These are phyloP conservation scores for Cyberlindnera maritima DNA, from an alignment of 805 yeast species.

Conservation along the genomic window DNA sequence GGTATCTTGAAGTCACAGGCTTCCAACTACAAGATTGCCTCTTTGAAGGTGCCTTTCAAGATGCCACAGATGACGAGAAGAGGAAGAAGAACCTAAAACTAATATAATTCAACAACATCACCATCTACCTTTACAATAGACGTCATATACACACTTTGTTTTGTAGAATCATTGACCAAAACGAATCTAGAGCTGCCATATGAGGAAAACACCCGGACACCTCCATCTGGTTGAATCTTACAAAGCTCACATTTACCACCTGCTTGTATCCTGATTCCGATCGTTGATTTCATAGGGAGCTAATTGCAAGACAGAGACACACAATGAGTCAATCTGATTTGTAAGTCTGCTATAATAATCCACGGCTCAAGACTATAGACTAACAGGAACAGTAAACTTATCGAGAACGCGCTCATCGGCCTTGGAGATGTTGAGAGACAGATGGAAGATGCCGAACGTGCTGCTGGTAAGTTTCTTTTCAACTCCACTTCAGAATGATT, in stretches of 20 bases:
- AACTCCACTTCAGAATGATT: no score
- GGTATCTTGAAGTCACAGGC: constrained; percentile 62
- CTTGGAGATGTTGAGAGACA: constrained; percentile 58
- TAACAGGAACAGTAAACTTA: constrained; percentile 7
- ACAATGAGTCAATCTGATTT: neutral
- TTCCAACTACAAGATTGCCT: constrained; percentile 72
- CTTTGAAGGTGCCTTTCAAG: constrained; percentile 83
- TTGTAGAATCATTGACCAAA: no score
- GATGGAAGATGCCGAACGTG: constrained; percentile 57
- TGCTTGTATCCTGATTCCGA: no score
- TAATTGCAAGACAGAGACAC: no score
- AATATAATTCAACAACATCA: neutral
- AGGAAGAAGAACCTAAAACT: constrained; percentile 38
- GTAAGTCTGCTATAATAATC: neutral
- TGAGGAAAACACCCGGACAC: neutral
- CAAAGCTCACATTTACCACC: no score
- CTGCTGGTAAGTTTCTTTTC: constrained; percentile 38
- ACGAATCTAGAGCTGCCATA: neutral
- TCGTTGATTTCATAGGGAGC: no score
- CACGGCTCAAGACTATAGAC: neutral
- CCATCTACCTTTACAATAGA: neutral
- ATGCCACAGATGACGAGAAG: constrained; percentile 80
- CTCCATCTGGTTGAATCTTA: no score
- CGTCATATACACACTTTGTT: no score
- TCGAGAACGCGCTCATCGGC: constrained; percentile 42